Base-by-base conservation (phyloP, 2,329 filamentous ascomycete species). In the Ascochyta pisi region DNA sequence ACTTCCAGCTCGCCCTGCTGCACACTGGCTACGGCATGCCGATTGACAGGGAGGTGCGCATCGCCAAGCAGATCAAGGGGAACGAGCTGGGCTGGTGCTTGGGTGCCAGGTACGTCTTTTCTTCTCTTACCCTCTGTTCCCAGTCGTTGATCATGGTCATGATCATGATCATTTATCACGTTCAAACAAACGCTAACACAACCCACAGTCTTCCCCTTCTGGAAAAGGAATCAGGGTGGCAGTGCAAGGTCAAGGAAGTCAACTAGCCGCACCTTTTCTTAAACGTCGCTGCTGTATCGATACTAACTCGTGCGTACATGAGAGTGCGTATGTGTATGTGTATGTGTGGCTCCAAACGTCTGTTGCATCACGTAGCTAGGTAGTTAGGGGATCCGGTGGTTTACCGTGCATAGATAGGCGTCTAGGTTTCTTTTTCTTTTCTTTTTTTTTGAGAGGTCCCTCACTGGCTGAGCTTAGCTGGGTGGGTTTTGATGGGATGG, bases 11-110 rank as follows among this genome's bases (percentile, higher is more conserved):
- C 68, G 91, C 91, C 24, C 82, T 99, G 54, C 81, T 98, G 50
- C 93, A 98, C 77, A 96, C 92, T 6, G 95, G 95, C 3, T 99
- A 99, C 71, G 95, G 98, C 66, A 97, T 99, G 92, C 94, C 94
- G 4, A 88, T 98, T 68, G 91, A 96, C 65, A 86, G 96, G 35
- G 95, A 99, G 78, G 92, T 99, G 64, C 94, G 91, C 83, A 96
- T 97, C 73, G 95, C 94, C 57, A 99, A 99, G 89, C 96, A 97
- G 84, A 96, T 99, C 73, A 94, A 96, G 81, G 88, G 88, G 53
- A 97, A 97, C 76, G 96, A 99, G 81, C 80, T 99, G 69, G 95
- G 95, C 35, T 99, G 95, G 95, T 98, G 94, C 80, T 83, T 99
- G 71, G 95, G 95, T 76, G 95, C 95, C 29, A 31, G 29, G 29